A percentile compares a stretch with the other conserved stretches of the same genome.
These are phyloP conservation scores for Coprinopsis strossmayeri DNA, from an alignment of 768 basidiomycete genomes.

Conservation along the genomic window DNA sequence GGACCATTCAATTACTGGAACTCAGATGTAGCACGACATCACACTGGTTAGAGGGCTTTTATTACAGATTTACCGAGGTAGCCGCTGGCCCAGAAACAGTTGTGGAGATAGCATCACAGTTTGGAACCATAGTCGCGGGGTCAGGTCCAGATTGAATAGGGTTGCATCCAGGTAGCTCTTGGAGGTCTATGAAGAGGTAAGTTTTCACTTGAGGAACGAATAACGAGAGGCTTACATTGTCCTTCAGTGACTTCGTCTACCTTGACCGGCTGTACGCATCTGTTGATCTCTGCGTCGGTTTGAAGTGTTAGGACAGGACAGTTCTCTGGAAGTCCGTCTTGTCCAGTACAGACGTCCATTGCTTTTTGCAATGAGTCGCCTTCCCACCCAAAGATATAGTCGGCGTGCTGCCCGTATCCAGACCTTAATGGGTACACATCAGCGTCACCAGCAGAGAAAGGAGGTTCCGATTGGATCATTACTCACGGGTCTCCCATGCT, in stretches of 20 bases:
- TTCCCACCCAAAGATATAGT: slow-evolving; percentile 12
- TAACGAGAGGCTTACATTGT: slow-evolving; percentile 1
- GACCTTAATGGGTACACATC: too few species aligned
- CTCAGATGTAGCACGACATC: too few species aligned
- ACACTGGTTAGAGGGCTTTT: neutral
- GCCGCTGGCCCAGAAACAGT: neutral
- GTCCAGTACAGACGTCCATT: slow-evolving; percentile 3
- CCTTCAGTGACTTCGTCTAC: slow-evolving; percentile 9
- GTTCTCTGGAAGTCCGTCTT: slow-evolving; percentile 2
- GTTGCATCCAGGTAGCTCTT: slow-evolving; percentile 5
- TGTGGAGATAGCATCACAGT: slow-evolving; percentile 5
- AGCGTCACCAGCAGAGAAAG: too few species aligned
- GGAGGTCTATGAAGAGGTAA: slow-evolving; percentile 1
- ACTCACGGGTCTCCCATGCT: slow-evolving; percentile 16
- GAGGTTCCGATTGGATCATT: too few species aligned
- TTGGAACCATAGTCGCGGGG: slow-evolving; percentile 2
- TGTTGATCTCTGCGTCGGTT: slow-evolving; percentile 8
- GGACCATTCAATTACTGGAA: too few species aligned
- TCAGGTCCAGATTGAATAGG: slow-evolving; percentile 4
- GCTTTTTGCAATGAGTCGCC: slow-evolving; percentile 7
- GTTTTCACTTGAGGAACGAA: neutral
- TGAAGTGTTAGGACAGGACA: slow-evolving; percentile 5
- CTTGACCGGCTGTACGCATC: neutral
- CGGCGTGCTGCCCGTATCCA: slow-evolving; percentile 11
- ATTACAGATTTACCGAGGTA: neutral